Conservation (phyloP, 2,329 filamentous ascomycete species). For the Pseudopithomyces maydicus region DNA sequence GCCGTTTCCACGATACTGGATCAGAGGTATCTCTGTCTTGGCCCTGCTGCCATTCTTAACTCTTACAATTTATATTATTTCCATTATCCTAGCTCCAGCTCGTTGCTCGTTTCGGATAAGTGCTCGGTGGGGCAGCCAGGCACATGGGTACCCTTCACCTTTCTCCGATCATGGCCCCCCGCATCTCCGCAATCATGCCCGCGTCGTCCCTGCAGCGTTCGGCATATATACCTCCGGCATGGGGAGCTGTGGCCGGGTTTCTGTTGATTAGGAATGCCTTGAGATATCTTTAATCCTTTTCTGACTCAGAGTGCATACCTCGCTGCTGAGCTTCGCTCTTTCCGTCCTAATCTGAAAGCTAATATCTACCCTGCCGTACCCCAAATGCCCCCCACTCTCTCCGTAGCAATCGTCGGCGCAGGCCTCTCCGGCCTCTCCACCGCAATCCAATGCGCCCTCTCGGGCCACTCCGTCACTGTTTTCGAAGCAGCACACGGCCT, state of each 20-base stretch:
- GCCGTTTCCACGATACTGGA: constrained; percentile 19
- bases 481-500: constrained; percentile 50
- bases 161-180: not conserved
- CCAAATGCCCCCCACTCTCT: not conserved
- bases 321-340: too few relatives aligned
- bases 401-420: constrained; percentile 51
- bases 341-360: too few relatives aligned
- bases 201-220: not conserved
- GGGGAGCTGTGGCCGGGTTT: not conserved
- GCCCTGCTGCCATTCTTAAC: not conserved
- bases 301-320: too few relatives aligned
- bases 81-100: constrained; percentile 7
- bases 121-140: not conserved
- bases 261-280: not conserved
- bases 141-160: constrained; percentile 3
- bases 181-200: constrained; percentile 1
- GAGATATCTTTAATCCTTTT: too few relatives aligned
- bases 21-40: not conserved
- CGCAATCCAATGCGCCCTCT: constrained; percentile 47
- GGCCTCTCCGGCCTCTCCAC: constrained; percentile 42
- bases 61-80: not conserved
- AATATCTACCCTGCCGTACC: too few relatives aligned
- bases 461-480: constrained; percentile 48
- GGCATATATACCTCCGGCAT: not conserved
- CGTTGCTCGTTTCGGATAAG: constrained; percentile 8